phyloP scores from a whole-genome alignment of 192 early-diverging fungal species.

The Physocladia obscura region DNA sequence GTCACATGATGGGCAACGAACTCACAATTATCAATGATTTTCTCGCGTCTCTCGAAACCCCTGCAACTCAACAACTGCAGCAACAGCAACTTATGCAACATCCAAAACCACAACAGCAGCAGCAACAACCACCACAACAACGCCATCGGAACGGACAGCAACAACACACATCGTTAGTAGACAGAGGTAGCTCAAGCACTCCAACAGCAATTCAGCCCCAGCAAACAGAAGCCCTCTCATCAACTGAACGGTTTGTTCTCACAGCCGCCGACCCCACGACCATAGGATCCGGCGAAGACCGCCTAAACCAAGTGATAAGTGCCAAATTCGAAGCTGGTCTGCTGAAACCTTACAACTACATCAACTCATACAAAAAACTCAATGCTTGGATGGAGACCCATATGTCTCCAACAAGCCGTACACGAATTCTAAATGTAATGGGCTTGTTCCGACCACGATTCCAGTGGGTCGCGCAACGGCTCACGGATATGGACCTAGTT shows the following conservation, averaged over 20 bases:
- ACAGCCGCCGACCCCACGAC: conserved; percentile 85
- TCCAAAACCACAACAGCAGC: background rate
- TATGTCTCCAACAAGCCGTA: conserved; percentile 68
- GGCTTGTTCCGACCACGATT: conserved; percentile 87
- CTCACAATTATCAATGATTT: conserved; percentile 71
- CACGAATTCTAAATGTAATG: conserved; percentile 85
- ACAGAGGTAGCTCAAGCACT: conserved; percentile 10
- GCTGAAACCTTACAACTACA: conserved; percentile 96
- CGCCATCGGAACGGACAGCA: background rate
- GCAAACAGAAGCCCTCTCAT: conserved; percentile 41
- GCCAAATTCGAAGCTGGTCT: conserved; percentile 95
- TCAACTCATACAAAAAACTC: conserved; percentile 84
- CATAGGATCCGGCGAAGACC: conserved; percentile 81
- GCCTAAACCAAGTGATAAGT: conserved; percentile 86
- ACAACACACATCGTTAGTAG: conserved; percentile 5
- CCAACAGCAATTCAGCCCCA: conserved; percentile 18
- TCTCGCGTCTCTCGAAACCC: conserved; percentile 35
- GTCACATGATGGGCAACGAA: conserved; percentile 77
- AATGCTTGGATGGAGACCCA: conserved; percentile 88
- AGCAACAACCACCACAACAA: conserved; percentile 22
- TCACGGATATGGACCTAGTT: conserved; percentile 92
- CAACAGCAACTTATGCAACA: conserved; percentile 8
- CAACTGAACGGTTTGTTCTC: conserved; percentile 85
- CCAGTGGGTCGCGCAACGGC: conserved; percentile 77
- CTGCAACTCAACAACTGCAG: conserved; percentile 7